Evolutionary conservation across 139 green algal genomes (phyloP), one percentile per base, ranked within the genome.

Genomic region (Chlamydomonas eustigma): DNA sequence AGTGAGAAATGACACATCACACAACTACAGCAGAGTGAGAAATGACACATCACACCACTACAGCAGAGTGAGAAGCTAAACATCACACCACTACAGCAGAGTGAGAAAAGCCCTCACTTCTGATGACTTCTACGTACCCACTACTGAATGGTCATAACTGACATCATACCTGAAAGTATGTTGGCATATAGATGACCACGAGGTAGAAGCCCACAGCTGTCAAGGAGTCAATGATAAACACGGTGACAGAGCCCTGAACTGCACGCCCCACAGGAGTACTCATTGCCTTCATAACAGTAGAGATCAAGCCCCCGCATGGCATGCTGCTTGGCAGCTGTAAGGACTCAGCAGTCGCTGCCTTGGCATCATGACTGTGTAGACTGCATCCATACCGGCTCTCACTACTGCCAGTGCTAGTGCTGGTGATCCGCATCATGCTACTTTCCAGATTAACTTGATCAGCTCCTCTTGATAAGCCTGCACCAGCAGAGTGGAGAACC

Each of bases 201-300:
- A 81, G 75, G 75, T 81, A 85, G 76, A 85, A 85, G 31, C 80
- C 80, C 18, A 81, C 28, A 12, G 80, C 80, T 35, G 51, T 79
- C 64, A 85, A 58, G 33, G 79, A 81, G 65, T 85, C 80, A 2
- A 85, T 39, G 44, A 78, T 51, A 28, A 84, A 37, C 12, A 84
- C 79, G 50, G 51, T 71, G 58, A 70, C 58, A 28, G 8, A 24
- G 18, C 58, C 58, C 25, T 37, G 58, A 37, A 35, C 31, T 4
- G 66, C 66, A 34, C 6, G 66, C 22, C 66, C 30, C 44, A 8
- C 6, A 32, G 6, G 66, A 8, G 33, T 30, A 34, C 32, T 32
- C 30, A 32, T 39, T 8, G 24, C 44, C 32, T 34, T 39, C 66
- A 37, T 5, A 8, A 69, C 30, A 22, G 58, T n/a, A n/a, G 25